Evolutionary conservation across 345 rosid species (phyloP), one percentile per base, ranked within the genome.

Genomic region (Salix exigua): DNA sequence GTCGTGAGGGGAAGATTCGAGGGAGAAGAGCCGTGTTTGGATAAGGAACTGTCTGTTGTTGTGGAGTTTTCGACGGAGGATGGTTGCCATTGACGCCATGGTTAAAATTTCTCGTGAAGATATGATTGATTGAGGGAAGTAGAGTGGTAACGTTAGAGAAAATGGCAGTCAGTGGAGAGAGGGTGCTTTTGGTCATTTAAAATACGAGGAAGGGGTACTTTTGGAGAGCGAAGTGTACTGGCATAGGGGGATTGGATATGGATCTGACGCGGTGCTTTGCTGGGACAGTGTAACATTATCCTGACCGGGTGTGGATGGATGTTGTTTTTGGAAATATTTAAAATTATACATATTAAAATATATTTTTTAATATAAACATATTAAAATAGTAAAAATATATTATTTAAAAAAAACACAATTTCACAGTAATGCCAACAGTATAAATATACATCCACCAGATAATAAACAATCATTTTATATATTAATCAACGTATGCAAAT

Each of bases 81-180:
- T 71, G 74, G 89, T 86, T 9, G 82, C 77, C 84, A 86, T 84
- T 75, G 77, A 80, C 77, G 92, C 87, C 94, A 89, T 90, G 28
- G 33, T 58, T 23, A 10, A 40, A 40, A 40, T 40, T 40, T 40
- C 44, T 40, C 44, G 12, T 55, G 18, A 66, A 31, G 26, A 4
- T 17, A 21, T 18, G 30, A 28, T 11, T 35, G 9, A 38, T 16
- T 12, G 42, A 30, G 73, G 40, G 18, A 68, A 40, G 5, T 1
- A 26, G 66, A 58, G 4, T 0, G 21, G n/a, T 11, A 21, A 3
- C 23, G 46, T 55, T 40, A 23, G 23, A n/a, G 21, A 8, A 23
- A 60, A 10, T 35, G 17, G 35, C 7, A 16, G 37, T 4, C 1
- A 26, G n/a, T 16, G 0, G 4, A 13, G 9, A 6, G 21, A 3